phyloP scores from a whole-genome alignment of 2,329 filamentous ascomycete genomes.

The Fusarium multiceps region DNA sequence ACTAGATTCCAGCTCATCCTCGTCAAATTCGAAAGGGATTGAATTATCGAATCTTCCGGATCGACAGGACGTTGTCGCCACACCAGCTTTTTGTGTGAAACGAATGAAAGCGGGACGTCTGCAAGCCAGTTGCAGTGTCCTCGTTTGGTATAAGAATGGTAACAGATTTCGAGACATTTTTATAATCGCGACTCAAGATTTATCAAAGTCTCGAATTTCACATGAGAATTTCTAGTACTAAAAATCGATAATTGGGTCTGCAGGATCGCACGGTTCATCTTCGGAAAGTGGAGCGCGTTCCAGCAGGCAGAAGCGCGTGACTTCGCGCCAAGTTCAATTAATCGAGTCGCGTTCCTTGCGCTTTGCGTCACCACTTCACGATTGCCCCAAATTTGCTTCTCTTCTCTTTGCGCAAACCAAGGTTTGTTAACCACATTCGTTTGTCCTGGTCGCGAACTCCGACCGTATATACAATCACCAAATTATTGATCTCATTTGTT shows the following conservation, averaged over 20 bases:
- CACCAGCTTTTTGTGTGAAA: conserved; percentile 37
- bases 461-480: not conserved
- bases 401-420: conserved; percentile 4
- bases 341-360: conserved; percentile 36
- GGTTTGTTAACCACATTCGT: not conserved
- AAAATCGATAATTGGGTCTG: conserved; percentile 33
- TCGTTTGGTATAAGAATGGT: conserved; percentile 79
- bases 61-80: conserved; percentile 27
- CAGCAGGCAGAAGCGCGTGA: conserved; percentile 43
- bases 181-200: not conserved
- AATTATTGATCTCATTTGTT: no score
- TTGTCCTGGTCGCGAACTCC: not conserved
- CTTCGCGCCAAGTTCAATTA: conserved; percentile 49
- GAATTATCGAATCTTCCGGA: conserved; percentile 48
- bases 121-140: conserved; percentile 59
- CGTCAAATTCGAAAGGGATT: conserved; percentile 66
- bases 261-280: conserved; percentile 27
- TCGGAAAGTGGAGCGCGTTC: conserved; percentile 34
- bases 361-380: conserved; percentile 36
- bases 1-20: conserved; percentile 52
- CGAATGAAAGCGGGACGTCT: conserved; percentile 42
- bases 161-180: conserved; percentile 63
- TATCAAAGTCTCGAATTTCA: not conserved
- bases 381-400: conserved; percentile 1
- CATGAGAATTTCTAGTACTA: conserved; percentile 17